Conservation (phyloP, 2,329 filamentous ascomycete species). For the Clarireedia sp. region DNA sequence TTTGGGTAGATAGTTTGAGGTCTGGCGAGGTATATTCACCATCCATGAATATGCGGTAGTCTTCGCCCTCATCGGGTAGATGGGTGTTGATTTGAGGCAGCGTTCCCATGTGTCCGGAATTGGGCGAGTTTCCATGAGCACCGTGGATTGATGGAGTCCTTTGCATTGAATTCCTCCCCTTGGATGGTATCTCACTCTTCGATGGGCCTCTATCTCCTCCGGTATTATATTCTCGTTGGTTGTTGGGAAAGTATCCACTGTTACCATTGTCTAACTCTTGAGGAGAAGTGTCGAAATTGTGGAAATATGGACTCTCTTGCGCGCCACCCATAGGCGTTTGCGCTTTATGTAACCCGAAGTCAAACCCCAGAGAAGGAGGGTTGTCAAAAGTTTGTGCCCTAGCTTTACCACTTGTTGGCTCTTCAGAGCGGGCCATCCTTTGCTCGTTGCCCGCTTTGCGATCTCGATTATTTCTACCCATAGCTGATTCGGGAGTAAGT, state of each 20-base stretch:
- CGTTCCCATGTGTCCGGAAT: neutral
- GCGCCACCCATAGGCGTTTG: neutral
- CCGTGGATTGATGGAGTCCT: constrained; percentile 4
- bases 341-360: neutral
- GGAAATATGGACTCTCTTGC: constrained; percentile 1
- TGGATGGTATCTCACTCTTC: neutral
- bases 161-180: neutral
- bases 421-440: neutral
- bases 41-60: neutral
- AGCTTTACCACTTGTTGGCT: neutral
- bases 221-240: too few species aligned
- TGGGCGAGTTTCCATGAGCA: neutral
- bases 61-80: neutral
- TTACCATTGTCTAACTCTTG: neutral
- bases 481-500: constrained; percentile 1
- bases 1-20: neutral
- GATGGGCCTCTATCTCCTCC: too few species aligned
- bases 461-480: constrained; percentile 1
- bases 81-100: neutral
- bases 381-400: neutral
- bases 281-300: constrained; percentile 4
- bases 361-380: constrained; percentile 5
- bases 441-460: neutral
- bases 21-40: neutral
- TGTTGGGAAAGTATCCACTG: neutral